Evolutionary conservation across 2,329 filamentous ascomycete genomes (phyloP).

Genomic region (Myriosclerotinia duriaeana): DNA sequence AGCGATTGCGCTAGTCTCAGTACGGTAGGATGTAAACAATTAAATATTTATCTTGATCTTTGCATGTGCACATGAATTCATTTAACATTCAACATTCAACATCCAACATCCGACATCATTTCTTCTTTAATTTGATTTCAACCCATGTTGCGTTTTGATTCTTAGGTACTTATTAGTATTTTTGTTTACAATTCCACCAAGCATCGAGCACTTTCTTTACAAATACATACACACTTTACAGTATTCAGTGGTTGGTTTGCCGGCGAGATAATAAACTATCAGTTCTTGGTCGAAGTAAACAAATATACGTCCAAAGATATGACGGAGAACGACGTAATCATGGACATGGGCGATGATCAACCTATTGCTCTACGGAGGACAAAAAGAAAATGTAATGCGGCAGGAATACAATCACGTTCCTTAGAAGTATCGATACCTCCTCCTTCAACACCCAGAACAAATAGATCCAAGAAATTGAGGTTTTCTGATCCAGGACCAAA

Average conservation of each 20-base stretch:
- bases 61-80: neutral
- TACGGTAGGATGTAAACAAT: slow-evolving; percentile 21
- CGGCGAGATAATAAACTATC: neutral
- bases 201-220: neutral
- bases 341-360: slow-evolving; percentile 46
- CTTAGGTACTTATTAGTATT: neutral
- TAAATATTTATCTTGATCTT: slow-evolving; percentile 13
- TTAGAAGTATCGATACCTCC: slow-evolving; percentile 38
- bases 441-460: slow-evolving; percentile 34
- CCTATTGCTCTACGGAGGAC: slow-evolving; percentile 57
- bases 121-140: neutral
- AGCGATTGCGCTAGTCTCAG: neutral
- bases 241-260: slow-evolving; percentile 5
- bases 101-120: neutral
- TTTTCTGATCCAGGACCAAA: slow-evolving; percentile 58
- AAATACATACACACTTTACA: neutral
- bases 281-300: neutral
- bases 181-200: neutral
- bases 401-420: slow-evolving; percentile 28
- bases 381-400: slow-evolving; percentile 46
- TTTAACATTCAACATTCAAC: neutral
- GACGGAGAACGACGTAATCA: slow-evolving; percentile 25
- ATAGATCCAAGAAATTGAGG: slow-evolving; percentile 50
- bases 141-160: neutral
- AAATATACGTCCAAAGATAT: neutral